These are phyloP conservation scores for Eimeria sp. DNA, from an alignment of 169 alveolate genomes.

Conservation along the genomic window DNA sequence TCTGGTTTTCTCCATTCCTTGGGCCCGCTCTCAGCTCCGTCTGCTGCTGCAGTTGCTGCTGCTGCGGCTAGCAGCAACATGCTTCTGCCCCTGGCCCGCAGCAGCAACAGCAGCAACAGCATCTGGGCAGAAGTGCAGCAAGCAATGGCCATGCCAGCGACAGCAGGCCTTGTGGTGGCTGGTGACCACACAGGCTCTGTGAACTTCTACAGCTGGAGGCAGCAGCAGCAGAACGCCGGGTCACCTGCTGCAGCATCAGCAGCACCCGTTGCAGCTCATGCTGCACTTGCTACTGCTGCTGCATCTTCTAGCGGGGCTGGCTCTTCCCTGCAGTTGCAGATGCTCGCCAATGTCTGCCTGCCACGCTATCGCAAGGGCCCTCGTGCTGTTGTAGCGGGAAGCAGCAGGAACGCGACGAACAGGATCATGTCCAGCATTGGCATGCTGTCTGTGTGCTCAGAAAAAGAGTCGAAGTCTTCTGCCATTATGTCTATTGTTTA, in stretches of 20 bases:
- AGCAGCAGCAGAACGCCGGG: slow-evolving; percentile 17
- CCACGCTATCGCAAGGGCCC: slow-evolving; percentile 11
- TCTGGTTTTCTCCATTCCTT: background rate
- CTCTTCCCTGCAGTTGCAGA: background rate
- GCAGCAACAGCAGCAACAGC: no score
- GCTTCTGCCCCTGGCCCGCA: no score
- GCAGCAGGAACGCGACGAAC: slow-evolving; percentile 14
- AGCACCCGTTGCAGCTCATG: background rate
- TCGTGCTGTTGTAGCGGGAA: background rate
- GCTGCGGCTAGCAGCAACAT: no score
- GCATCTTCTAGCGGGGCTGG: background rate
- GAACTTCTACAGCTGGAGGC: slow-evolving; percentile 20
- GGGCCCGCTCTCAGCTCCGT: background rate
- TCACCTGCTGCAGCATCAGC: background rate
- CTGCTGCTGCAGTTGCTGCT: background rate
- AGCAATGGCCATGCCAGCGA: no score
- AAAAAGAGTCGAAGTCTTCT: background rate
- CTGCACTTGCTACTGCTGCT: background rate
- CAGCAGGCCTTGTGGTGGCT: background rate
- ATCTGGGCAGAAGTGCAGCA: no score
- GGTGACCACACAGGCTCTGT: slow-evolving; percentile 4
- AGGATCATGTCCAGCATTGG: background rate
- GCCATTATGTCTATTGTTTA: background rate
- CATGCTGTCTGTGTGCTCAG: background rate
- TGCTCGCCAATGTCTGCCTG: background rate